phyloP scores from a whole-genome alignment of 495 filamentous ascomycete genomes.

The Chaetomium cochliodes region DNA sequence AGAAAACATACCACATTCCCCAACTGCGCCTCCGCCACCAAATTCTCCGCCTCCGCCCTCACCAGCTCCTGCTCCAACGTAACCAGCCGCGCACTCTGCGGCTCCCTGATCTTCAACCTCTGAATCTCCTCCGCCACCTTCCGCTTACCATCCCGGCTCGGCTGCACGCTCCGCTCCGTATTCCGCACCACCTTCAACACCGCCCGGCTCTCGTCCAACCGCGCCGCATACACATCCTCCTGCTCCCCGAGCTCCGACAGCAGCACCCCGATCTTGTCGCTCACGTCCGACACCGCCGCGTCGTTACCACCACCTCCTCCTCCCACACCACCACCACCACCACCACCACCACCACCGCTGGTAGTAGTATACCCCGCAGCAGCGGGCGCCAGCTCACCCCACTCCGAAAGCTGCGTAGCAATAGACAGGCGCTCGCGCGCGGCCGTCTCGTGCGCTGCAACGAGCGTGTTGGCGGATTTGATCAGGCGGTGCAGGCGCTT shows the following conservation, averaged over 20 bases:
- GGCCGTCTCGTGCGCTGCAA: conserved; percentile 77
- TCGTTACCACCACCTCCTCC: conserved; percentile 60
- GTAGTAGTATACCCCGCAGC: conserved; percentile 26
- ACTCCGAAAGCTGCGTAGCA: conserved; percentile 89
- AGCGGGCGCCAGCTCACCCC: conserved; percentile 82
- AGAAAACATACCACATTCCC: conserved; percentile 72
- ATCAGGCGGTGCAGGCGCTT: conserved; percentile 84
- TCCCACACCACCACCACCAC: not conserved
- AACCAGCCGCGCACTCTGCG: conserved; percentile 68
- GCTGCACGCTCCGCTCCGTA: conserved; percentile 90
- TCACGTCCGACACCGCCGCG: conserved; percentile 80
- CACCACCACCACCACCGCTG: not conserved
- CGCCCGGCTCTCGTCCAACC: conserved; percentile 75
- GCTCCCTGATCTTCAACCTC: conserved; percentile 85
- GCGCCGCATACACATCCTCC: conserved; percentile 82
- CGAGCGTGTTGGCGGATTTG: conserved; percentile 84
- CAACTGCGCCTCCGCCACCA: conserved; percentile 95
- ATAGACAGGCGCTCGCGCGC: conserved; percentile 77
- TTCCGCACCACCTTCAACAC: conserved; percentile 88
- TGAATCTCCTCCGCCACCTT: conserved; percentile 90
- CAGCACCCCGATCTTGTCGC: conserved; percentile 91
- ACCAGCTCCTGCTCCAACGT: conserved; percentile 94
- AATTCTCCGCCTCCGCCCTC: conserved; percentile 86
- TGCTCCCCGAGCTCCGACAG: conserved; percentile 88
- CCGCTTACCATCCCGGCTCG: conserved; percentile 75